Evolutionary conservation across 371 early-diverging fungal genomes (phyloP), one percentile per base, ranked within the genome.

Genomic region (Ecytonucleospora hepatopenaei): DNA sequence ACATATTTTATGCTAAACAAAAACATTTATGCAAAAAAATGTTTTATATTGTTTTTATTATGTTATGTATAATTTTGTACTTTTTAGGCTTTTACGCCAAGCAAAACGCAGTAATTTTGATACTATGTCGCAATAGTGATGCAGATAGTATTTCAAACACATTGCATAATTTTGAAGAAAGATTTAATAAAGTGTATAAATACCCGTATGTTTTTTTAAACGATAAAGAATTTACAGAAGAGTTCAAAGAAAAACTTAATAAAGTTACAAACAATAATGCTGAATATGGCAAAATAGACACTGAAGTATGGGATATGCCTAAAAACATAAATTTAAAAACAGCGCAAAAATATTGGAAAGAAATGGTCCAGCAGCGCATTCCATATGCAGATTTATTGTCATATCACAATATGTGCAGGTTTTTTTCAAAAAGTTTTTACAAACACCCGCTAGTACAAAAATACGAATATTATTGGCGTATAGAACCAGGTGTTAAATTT

Each of bases 371-470:
- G 21, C 71, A 81, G n/a, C 78, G 80, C 8, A 74, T 89, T 28
- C 86, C 88, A 30, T 90, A 92, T 79, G 92, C 88, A 1, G 84
- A 82, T 23, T 85, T 83, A 47, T 84, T 86, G 71, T 85, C 88
- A 1, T 92, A 93, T 76, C 84, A 89, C 30, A 87, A 90, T 73
- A 92, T 92, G 92, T 92, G 93, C 82, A 80, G 87, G 51, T 90
- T 84, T 71, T 85, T 88, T 62, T 90, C 90, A 1, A 91, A 93
- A 0, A 85, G 88, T 73, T 89, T 94, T 69, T 90, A 84, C 71
- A 75, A 82, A 67, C 90, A 92, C 72, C 86, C 85, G 19, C 72
- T 87, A 4, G 69, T 90, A 64, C 73, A 82, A n/a, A 77, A 84
- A 28, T 88, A 85, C 60, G 88, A 91, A 54, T 93, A 86, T 75